phyloP scores from a whole-genome alignment of 805 yeast genomes.

The Yamadazyma phyllophila region DNA sequence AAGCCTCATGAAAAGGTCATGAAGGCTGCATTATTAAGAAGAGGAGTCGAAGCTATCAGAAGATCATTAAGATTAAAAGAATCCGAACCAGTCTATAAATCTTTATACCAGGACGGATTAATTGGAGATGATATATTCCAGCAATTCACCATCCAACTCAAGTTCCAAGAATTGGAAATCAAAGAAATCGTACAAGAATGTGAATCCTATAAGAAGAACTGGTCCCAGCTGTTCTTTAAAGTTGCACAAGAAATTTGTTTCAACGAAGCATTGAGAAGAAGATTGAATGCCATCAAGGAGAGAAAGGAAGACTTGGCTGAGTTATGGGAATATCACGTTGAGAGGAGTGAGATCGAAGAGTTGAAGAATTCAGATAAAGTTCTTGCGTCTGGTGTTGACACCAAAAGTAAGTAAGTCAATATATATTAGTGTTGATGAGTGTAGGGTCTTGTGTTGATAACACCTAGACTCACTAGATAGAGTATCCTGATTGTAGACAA shows the following conservation, averaged over 20 bases:
- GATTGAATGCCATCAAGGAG: constrained; percentile 49
- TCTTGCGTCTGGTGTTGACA: constrained; percentile 2
- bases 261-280: constrained; percentile 85
- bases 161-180: constrained; percentile 78
- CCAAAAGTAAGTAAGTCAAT: constrained; percentile 9
- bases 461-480: no score
- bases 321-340: constrained; percentile 29
- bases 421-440: background rate
- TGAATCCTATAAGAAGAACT: constrained; percentile 67
- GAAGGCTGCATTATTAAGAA: constrained; percentile 55
- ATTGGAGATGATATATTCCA: constrained; percentile 88
- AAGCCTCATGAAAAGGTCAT: constrained; percentile 76
- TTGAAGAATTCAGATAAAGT: background rate
- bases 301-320: constrained; percentile 31
- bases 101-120: constrained; percentile 80
- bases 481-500: no score
- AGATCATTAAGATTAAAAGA: constrained; percentile 82
- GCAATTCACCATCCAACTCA: constrained; percentile 72
- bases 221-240: constrained; percentile 76
- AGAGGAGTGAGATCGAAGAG: constrained; percentile 3
- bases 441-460: no score
- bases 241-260: constrained; percentile 86
- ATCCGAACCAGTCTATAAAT: constrained; percentile 62
- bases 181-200: constrained; percentile 75
- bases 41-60: constrained; percentile 84